phyloP scores from a whole-genome alignment of 169 alveolate genomes.

The Cryptosporidium ryanae region DNA sequence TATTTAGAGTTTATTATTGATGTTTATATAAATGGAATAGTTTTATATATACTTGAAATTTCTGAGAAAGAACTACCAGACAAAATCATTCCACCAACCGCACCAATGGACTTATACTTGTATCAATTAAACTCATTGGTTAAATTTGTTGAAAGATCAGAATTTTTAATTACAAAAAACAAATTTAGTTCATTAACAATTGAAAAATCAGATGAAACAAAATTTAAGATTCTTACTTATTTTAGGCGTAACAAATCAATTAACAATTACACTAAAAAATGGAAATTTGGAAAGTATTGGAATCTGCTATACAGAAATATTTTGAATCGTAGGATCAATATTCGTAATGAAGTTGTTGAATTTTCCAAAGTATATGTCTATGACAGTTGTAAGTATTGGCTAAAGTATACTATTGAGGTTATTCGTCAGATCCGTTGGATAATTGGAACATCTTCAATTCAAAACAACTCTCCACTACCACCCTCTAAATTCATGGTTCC shows the following conservation, averaged over 20 bases:
- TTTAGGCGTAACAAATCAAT: conserved; percentile 28
- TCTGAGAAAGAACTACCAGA: conserved; percentile 18
- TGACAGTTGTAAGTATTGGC: conserved; percentile 51
- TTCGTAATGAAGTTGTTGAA: conserved; percentile 55
- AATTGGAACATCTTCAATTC: conserved; percentile 54
- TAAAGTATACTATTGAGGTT: conserved; percentile 62
- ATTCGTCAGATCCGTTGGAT: conserved; percentile 72
- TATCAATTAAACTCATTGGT: conserved; percentile 46
- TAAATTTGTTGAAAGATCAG: conserved; percentile 24
- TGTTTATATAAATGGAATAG: conserved; percentile 8
- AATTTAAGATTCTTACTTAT: conserved; percentile 13
- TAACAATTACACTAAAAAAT: conserved; percentile 49
- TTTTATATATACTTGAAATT: conserved; percentile 24
- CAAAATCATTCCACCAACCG: conserved; percentile 40
- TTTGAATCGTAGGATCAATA: conserved; percentile 47
- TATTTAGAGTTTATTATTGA: conserved; percentile 29
- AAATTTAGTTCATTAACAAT: background rate
- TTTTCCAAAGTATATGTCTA: conserved; percentile 62
- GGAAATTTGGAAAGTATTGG: conserved; percentile 74
- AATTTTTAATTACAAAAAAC: conserved; percentile 8
- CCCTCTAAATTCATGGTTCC: conserved; percentile 69
- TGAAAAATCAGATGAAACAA: background rate
- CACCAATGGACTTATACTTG: conserved; percentile 65
- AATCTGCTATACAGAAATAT: conserved; percentile 64
- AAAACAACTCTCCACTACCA: conserved; percentile 38